Percentiles rank a stretch among this genome's conserved stretches.
phyloP scores from a whole-genome alignment of 257 asterid genomes.

The Scutellaria barbata region DNA sequence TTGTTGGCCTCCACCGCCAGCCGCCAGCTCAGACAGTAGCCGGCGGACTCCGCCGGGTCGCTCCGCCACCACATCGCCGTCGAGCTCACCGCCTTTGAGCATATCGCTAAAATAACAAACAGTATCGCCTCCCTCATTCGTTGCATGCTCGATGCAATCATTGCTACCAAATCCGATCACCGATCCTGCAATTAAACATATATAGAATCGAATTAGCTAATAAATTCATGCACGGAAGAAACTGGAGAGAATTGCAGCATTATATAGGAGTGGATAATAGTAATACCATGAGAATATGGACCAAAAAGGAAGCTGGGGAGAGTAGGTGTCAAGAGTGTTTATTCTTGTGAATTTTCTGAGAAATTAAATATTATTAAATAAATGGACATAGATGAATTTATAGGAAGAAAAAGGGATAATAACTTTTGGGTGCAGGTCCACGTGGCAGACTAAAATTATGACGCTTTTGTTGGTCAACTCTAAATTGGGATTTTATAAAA shows the following conservation, averaged over 20 bases:
- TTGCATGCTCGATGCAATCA: conserved; percentile 44
- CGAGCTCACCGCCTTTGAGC: conserved; percentile 41
- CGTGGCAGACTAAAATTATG: conserved; percentile 19
- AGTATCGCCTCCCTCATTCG: conserved; percentile 42
- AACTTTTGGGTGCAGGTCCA: conserved; percentile 31
- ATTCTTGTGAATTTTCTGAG: conserved; percentile 13
- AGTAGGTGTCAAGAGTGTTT: neutral
- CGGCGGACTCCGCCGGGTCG: conserved; percentile 18
- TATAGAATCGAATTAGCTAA: neutral
- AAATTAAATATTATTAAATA: neutral
- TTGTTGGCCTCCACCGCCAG: conserved; percentile 74
- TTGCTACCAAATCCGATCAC: conserved; percentile 21
- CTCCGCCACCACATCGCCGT: conserved; percentile 30
- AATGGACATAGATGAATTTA: conserved; percentile 15
- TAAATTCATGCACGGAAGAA: neutral
- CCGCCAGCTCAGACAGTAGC: conserved; percentile 71
- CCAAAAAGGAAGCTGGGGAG: conserved; percentile 10
- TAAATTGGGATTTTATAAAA: conserved; percentile 24
- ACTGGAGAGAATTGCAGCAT: neutral
- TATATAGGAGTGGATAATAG: no score
- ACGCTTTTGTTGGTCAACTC: conserved; percentile 28
- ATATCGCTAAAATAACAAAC: conserved; percentile 39
- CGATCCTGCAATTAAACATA: neutral
- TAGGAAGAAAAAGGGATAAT: conserved; percentile 23
- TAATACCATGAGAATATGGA: conserved; percentile 25